Base-by-base conservation (phyloP, 192 early-diverging fungal genomes). In the Podila minutissima region DNA sequence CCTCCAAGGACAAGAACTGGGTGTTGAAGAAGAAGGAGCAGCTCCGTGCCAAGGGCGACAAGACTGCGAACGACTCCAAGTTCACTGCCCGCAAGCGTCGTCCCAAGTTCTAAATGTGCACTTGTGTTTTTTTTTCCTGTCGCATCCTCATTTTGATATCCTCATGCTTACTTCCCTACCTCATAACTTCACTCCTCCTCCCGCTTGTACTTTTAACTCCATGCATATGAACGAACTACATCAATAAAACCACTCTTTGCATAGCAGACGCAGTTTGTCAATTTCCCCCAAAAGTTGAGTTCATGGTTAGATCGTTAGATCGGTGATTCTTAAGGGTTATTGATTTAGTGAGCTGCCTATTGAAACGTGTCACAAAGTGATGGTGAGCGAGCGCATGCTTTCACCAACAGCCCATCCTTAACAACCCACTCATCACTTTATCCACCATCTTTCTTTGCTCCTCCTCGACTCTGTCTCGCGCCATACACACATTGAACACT, bases 71-170 rank as follows among this genome's bases (percentile, higher is more conserved):
- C 50, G 97, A 99, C 82, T 96, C 96, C 17, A 95, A 96, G 74
- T 99, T 94, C 83, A 98, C 98, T 55, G 98, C 92, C 48, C 88
- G 98, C 72, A 99, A 97, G 84, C 88, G 98, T 85, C 93, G 90
- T 79, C 85, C 91, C 33, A 87, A 88, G 70, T 99, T 99, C 83
- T 99, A 86, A 88, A 68, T 4, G 32, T 22, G 13, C 33, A 33
- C 29, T 59, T 68, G 22, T 33, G 37, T 46, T 48, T 37, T 46
- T 48, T 37, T 15, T 65, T 37, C 59, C 48, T 46, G 53, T 59
- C 41, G 11, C 29, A 33, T 67, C 50, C 53, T 24, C 53, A 24
- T 55, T 55, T 55, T 55, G 20, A 55, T 55, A 55, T 55, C 53
- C 53, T 55, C 53, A n/a, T 55, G 24, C 53, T 24, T 24, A 26